Conservation (phyloP, 495 filamentous ascomycete species). For the Articulospora tetracladia region DNA sequence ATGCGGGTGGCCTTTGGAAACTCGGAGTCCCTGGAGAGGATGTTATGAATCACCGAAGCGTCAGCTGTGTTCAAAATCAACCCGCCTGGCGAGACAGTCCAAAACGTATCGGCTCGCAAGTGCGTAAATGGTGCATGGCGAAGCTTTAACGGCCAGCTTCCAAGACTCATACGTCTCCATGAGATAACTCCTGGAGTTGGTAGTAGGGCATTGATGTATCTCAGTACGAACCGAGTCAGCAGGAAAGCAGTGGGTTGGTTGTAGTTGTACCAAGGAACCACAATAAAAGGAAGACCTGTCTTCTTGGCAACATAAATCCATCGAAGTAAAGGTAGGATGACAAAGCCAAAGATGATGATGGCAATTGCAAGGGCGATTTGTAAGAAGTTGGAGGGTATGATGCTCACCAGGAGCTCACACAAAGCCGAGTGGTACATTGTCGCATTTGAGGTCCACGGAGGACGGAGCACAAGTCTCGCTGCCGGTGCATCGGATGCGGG, state of each 20-base stretch:
- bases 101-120: constrained; percentile 2
- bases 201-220: background rate
- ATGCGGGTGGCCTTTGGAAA: constrained; percentile 62
- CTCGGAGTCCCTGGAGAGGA: constrained; percentile 54
- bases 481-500: background rate
- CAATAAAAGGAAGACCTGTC: background rate
- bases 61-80: constrained; percentile 26
- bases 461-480: background rate
- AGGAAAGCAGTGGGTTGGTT: constrained; percentile 1
- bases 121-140: background rate
- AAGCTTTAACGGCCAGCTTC: background rate
- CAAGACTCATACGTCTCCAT: background rate
- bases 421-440: background rate
- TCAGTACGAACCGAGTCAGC: background rate
- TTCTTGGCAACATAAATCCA: background rate
- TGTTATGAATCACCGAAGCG: constrained; percentile 54
- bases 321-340: background rate
- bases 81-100: background rate
- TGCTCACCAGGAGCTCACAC: background rate
- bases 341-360: background rate
- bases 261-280: constrained; percentile 5
- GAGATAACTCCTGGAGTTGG: background rate
- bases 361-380: background rate
- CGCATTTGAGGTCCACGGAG: background rate
- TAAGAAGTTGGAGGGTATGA: background rate